Conservation (phyloP, 83 land plant genomes). For the Diphasiastrum complanatum region DNA sequence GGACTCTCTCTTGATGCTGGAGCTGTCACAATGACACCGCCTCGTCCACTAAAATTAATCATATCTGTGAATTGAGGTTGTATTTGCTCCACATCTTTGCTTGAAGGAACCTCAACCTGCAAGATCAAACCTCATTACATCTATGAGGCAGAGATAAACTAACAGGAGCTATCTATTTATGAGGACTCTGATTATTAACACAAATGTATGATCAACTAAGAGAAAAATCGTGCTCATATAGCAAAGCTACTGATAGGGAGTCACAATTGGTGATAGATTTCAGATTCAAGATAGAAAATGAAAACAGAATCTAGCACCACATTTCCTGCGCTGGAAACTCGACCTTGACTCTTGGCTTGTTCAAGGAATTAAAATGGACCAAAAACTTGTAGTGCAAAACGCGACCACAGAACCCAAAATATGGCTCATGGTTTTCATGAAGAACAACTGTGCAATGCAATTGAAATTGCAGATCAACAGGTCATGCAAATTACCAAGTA, state of each 20-base stretch:
- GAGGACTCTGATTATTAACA: not conserved
- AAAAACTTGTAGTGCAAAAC: too few relatives aligned
- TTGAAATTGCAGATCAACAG: not conserved
- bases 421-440: not conserved
- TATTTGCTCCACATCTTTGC: slow-evolving; percentile 31
- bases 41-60: slow-evolving; percentile 36
- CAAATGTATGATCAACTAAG: too few relatives aligned
- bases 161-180: not conserved
- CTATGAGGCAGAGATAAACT: not conserved
- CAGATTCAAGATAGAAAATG: too few relatives aligned
- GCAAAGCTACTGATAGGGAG: too few relatives aligned
- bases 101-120: slow-evolving; percentile 34
- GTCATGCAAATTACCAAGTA: slow-evolving; percentile 35
- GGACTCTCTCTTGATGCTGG: slow-evolving; percentile 22
- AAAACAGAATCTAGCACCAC: too few relatives aligned
- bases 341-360: too few relatives aligned
- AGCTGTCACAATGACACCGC: slow-evolving; percentile 41
- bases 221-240: too few relatives aligned
- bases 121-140: too few relatives aligned
- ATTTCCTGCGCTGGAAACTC: too few relatives aligned
- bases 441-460: not conserved
- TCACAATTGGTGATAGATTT: too few relatives aligned
- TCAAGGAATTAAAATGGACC: too few relatives aligned
- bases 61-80: slow-evolving; percentile 29
- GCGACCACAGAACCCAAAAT: not conserved